Evolutionary conservation across 192 early-diverging fungal species (phyloP), one percentile per base, ranked within the genome.

Genomic region (Irineochytrium annulatum): DNA sequence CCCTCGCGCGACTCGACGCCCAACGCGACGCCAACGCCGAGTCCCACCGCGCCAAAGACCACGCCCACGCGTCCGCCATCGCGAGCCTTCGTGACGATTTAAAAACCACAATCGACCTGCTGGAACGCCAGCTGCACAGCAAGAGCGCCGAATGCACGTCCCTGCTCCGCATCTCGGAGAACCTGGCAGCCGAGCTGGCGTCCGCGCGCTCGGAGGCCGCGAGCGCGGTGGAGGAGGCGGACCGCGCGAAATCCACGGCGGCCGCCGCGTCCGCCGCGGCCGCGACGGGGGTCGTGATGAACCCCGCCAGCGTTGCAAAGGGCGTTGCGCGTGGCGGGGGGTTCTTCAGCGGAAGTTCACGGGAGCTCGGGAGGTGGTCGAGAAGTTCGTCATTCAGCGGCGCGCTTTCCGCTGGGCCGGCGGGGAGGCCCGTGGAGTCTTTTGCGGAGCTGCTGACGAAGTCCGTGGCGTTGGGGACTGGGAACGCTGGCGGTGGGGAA

Each of bases 381-480:
- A n/a, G n/a, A n/a, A n/a, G n/a, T n/a, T n/a, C n/a, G n/a, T n/a
- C n/a, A n/a, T n/a, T n/a, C n/a, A n/a, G n/a, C n/a, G n/a, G n/a
- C n/a, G n/a, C n/a, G n/a, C n/a, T n/a, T n/a, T n/a, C n/a, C n/a
- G n/a, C n/a, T n/a, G n/a, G n/a, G n/a, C n/a, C n/a, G n/a, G n/a
- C n/a, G n/a, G n/a, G n/a, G n/a, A n/a, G n/a, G n/a, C n/a, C n/a
- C n/a, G n/a, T n/a, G n/a, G 62, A 63, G 34, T 43, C 34, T 8
- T 62, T 64, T 41, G 52, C 62, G 32, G 62, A 64, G 52, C 27
- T 64, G 41, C 8, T 64, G 34, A 31, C 39, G 17, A 35, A 41
- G 24, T 24, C 22, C 17, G 13, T 29, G 16, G 6, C 44, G 19
- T 24, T 22, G 19, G 57, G 41, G 11, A 51, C 24, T 24, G 49